phyloP scores from a whole-genome alignment of 805 yeast species.

The Candida hispaniensis region DNA sequence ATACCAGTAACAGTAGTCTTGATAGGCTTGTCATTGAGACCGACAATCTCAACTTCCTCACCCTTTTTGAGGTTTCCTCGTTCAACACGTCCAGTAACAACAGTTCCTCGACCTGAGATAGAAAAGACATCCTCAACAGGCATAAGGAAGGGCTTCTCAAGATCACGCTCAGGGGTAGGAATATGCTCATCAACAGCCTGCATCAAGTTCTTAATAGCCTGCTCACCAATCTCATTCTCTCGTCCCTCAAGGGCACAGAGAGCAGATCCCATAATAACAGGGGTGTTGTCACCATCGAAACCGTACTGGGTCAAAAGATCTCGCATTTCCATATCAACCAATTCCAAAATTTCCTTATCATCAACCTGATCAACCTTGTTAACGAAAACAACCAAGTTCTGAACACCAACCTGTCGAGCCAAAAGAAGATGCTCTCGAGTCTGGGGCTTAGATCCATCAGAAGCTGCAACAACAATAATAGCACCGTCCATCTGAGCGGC shows the following conservation, averaged over 20 bases:
- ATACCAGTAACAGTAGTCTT: slow-evolving; percentile 96
- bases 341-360: slow-evolving; percentile 98
- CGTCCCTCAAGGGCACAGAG: slow-evolving; percentile 86
- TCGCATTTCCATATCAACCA: slow-evolving; percentile 99
- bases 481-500: slow-evolving; percentile 99
- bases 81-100: slow-evolving; percentile 97
- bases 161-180: slow-evolving; percentile 94
- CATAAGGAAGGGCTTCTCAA: slow-evolving; percentile 92
- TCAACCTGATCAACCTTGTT: slow-evolving; percentile 97
- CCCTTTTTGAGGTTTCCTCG: slow-evolving; percentile 97
- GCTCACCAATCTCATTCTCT: slow-evolving; percentile 82
- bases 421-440: slow-evolving; percentile 97
- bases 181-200: slow-evolving; percentile 88
- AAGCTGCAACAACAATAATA: slow-evolving; percentile 96
- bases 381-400: slow-evolving; percentile 91
- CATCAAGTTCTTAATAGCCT: slow-evolving; percentile 73
- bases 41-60: slow-evolving; percentile 96
- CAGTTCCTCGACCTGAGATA: slow-evolving; percentile 99
- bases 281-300: slow-evolving; percentile 96
- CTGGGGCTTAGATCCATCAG: slow-evolving; percentile 99
- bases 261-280: slow-evolving; percentile 98
- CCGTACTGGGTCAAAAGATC: slow-evolving; percentile 85
- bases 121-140: slow-evolving; percentile 97
- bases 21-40: slow-evolving; percentile 73
- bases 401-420: slow-evolving; percentile 99